Conservation (phyloP, 306 rosid genomes). For the Trifolium fragiferum region DNA sequence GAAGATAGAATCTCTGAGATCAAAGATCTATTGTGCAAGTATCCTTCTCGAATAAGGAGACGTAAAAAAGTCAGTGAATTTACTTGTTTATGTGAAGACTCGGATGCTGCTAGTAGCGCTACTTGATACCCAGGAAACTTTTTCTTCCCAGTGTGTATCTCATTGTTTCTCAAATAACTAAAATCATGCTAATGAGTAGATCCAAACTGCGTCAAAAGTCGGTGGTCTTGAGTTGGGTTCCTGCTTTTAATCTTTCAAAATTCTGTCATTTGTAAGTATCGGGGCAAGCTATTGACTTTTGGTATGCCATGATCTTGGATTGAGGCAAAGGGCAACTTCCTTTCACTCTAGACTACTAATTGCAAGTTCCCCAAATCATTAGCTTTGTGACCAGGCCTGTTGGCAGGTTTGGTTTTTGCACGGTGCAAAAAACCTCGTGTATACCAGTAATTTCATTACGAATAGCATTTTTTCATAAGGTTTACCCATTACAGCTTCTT, state of each 20-base stretch:
- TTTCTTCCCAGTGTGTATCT: background rate
- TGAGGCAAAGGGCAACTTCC: constrained; percentile 12
- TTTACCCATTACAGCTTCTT: background rate
- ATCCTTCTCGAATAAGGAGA: constrained; percentile 68
- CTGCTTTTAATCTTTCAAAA: constrained; percentile 12
- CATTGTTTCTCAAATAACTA: constrained; percentile 12
- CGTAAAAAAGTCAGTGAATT: constrained; percentile 58
- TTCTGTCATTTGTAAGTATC: background rate
- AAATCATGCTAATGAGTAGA: background rate
- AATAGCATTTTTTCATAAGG: background rate
- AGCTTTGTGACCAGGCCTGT: background rate
- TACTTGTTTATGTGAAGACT: constrained; percentile 57
- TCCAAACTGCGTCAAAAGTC: background rate
- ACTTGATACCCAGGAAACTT: constrained; percentile 21
- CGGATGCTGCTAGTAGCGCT: constrained; percentile 36
- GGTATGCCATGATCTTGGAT: constrained; percentile 13
- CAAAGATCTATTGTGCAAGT: constrained; percentile 68
- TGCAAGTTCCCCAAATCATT: background rate
- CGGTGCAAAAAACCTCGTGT: constrained; percentile 10
- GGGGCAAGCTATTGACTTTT: background rate
- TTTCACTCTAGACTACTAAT: background rate
- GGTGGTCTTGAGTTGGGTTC: background rate
- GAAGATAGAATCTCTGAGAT: constrained; percentile 84
- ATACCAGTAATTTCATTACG: constrained; percentile 1
- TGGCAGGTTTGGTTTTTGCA: constrained; percentile 7